Evolutionary conservation across 768 basidiomycete species (phyloP).

Genomic region (Pleurotus platypus): DNA sequence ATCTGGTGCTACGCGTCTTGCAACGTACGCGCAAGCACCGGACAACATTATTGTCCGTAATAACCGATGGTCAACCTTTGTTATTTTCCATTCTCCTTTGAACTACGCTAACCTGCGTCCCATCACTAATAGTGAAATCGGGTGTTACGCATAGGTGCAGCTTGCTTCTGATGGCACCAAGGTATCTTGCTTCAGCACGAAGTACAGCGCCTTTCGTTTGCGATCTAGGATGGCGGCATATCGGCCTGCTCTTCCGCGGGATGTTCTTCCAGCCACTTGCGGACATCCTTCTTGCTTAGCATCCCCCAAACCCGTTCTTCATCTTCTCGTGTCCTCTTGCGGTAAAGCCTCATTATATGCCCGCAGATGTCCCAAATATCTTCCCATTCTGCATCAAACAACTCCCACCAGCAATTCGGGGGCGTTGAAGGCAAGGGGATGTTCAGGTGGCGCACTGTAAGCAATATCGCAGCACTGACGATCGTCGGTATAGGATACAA

Average conservation of each 20-base stretch:
- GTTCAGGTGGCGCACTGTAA: slow-evolving; percentile 67
- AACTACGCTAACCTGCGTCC: too few relatives aligned
- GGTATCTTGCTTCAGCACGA: too few relatives aligned
- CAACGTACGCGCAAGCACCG: too few relatives aligned
- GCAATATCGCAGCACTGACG: slow-evolving; percentile 84
- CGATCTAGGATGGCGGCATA: too few relatives aligned
- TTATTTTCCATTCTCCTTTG: too few relatives aligned
- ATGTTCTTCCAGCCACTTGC: slow-evolving; percentile 76
- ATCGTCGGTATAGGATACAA: slow-evolving; percentile 87
- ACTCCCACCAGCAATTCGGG: slow-evolving; percentile 84
- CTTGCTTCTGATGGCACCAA: too few relatives aligned
- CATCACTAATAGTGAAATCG: too few relatives aligned
- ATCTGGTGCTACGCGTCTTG: too few relatives aligned
- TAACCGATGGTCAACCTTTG: too few relatives aligned
- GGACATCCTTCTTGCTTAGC: slow-evolving; percentile 74
- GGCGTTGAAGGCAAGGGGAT: slow-evolving; percentile 72
- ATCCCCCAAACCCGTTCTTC: slow-evolving; percentile 45
- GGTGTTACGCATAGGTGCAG: too few relatives aligned
- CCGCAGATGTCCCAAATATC: slow-evolving; percentile 86
- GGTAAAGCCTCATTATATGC: slow-evolving; percentile 80
- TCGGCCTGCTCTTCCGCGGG: neutral
- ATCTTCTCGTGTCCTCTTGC: slow-evolving; percentile 46
- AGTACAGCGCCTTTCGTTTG: too few relatives aligned
- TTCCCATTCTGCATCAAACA: slow-evolving; percentile 90
- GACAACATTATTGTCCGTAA: too few relatives aligned